A percentile compares a stretch with the other conserved stretches of the same genome.
These are phyloP conservation scores for Anthracocystis walkeri DNA, from an alignment of 1,284 basidiomycete species.

Conservation along the genomic window DNA sequence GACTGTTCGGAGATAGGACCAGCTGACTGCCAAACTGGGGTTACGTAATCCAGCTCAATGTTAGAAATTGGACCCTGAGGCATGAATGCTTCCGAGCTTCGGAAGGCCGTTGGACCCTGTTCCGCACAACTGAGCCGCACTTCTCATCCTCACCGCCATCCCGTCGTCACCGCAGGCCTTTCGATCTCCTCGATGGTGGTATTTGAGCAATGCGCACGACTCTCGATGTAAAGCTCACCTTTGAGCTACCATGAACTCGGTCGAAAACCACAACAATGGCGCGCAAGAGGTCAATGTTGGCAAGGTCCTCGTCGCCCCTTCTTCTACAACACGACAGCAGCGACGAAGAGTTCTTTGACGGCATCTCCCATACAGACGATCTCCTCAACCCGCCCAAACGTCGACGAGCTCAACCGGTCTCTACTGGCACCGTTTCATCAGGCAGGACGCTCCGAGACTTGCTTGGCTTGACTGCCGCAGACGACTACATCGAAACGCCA, in stretches of 20 bases:
- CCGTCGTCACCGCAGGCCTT: background rate
- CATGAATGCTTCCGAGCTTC: background rate
- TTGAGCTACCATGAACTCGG: background rate
- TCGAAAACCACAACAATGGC: slow-evolving; percentile 5
- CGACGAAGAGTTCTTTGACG: slow-evolving; percentile 16
- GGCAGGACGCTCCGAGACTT: slow-evolving; percentile 20
- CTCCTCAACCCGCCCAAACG: slow-evolving; percentile 12
- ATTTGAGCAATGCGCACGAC: background rate
- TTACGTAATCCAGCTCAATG: background rate
- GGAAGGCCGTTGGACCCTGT: background rate
- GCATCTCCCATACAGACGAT: background rate
- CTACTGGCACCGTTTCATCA: background rate
- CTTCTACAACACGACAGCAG: slow-evolving; percentile 8
- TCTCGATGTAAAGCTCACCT: background rate
- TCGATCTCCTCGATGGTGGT: background rate
- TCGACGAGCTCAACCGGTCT: slow-evolving; percentile 3
- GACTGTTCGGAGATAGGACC: too few relatives aligned
- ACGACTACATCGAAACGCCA: slow-evolving; percentile 41
- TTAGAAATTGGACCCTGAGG: slow-evolving; percentile 1
- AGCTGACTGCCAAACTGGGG: background rate
- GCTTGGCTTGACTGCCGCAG: slow-evolving; percentile 33
- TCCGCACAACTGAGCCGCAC: slow-evolving; percentile 2
- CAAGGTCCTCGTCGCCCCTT: slow-evolving; percentile 3
- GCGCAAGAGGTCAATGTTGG: slow-evolving; percentile 13
- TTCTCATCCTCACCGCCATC: background rate